These are phyloP conservation scores for Fusarium brevicatenulatum DNA, from an alignment of 2,329 filamentous ascomycete genomes.

Conservation along the genomic window DNA sequence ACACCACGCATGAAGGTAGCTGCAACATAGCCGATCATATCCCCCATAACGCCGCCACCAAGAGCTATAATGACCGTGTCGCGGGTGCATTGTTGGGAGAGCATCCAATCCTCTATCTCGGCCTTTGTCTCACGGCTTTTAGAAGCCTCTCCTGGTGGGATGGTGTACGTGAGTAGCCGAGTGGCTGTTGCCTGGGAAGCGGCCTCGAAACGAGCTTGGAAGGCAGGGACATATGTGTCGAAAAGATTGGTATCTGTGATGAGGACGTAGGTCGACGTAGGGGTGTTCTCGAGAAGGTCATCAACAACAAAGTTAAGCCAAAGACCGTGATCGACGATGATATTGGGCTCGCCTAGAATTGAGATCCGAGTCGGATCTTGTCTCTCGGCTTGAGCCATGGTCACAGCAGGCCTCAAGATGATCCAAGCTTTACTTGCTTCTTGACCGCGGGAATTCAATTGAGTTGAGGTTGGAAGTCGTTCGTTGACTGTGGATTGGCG, in stretches of 20 bases:
- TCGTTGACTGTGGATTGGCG: conserved; percentile 7
- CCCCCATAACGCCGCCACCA: conserved; percentile 95
- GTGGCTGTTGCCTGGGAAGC: conserved; percentile 51
- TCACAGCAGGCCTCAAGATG: conserved; percentile 10
- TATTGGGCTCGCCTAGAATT: conserved; percentile 89
- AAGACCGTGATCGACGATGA: conserved; percentile 90
- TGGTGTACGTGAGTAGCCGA: conserved; percentile 84
- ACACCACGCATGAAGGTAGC: conserved; percentile 99
- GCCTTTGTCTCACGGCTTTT: conserved; percentile 95
- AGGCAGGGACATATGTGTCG: conserved; percentile 81
- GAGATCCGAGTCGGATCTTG: conserved; percentile 69
- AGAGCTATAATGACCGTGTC: conserved; percentile 96
- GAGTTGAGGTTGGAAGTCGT: conserved; percentile 3
- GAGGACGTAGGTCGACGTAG: conserved; percentile 92
- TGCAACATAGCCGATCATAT: conserved; percentile 97
- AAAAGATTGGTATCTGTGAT: conserved; percentile 96
- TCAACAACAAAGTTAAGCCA: conserved; percentile 84
- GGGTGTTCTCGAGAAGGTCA: conserved; percentile 80
- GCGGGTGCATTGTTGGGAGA: conserved; percentile 89
- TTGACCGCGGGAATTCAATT: conserved; percentile 7
- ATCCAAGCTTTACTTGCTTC: conserved; percentile 9
- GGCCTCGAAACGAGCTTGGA: conserved; percentile 60
- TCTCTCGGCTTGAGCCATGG: conserved; percentile 42
- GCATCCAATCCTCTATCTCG: conserved; percentile 97
- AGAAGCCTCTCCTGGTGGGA: conserved; percentile 91